Evolutionary conservation across 805 yeast species (phyloP), one percentile per base, ranked within the genome.

Genomic region (Cyberlindnera sargentensis): DNA sequence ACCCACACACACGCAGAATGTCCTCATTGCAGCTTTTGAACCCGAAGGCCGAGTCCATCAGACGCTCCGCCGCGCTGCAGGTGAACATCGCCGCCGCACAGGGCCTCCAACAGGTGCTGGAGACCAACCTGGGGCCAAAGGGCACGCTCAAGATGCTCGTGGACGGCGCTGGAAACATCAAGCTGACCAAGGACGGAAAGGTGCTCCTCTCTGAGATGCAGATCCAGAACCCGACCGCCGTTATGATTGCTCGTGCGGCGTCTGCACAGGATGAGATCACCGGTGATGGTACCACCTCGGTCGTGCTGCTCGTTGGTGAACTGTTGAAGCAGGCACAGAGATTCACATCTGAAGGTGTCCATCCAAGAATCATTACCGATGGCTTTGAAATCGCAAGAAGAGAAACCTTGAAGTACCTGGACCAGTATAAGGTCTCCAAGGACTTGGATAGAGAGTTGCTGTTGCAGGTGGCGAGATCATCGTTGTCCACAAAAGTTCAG

Each of bases 251-350:
- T 3, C 76, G 98, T 52, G 99, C 98, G 10, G 99, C 99, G 40
- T 80, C 96, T 37, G 97, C 99, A 0, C 99, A 93, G 67, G 99
- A 93, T 64, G 99, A 93, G 65, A 88, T 93, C 61, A 86, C 98
- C n/a, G 99, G 99, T 40, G 99, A 93, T 66, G 99, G 99, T 51
- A 93, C 99, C 43, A 91, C 98, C 5, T 84, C 96, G 2, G 99
- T 93, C 43, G 91, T 90, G 37, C 72, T 95, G 49, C 74, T 90
- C 43, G 99, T 93, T 36, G 99, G 99, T 44, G 97, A 91, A 64
- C 71, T 93, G 48, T 74, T 93, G 62, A 87, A 86, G 62, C 98
- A 93, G 66, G 96, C 98, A 27, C 93, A 91, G 62, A 76, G 97
- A 53, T 90, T 78, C 62, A 80, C 87, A 45, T 75, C 80, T 52